Base-by-base conservation (phyloP, 106 monocot genomes). In the Phalaenopsis aphrodite region DNA sequence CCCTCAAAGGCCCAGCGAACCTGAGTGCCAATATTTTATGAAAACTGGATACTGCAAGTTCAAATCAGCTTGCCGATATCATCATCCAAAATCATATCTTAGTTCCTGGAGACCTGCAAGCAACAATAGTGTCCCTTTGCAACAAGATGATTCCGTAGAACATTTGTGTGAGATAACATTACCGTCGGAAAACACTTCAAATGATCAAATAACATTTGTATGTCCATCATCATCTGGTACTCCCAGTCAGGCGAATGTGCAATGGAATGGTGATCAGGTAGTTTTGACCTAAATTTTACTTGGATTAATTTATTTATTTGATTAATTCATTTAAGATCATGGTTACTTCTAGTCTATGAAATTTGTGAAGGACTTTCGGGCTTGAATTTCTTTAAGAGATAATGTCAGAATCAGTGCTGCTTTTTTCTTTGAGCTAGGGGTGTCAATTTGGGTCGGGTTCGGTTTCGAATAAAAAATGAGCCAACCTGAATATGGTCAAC, bases 181-280 rank as follows among this genome's bases (percentile, higher is more conserved):
- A 79, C 76, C 42, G 36, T 67, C 78, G 5, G 80, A 81, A 23
- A 79, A 48, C 55, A 19, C 79, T 56, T 37, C 80, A 56, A 85
- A 85, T 72, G 84, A 80, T 17, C 48, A 83, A 80, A 41, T 69
- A 67, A 58, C 81, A 42, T 89, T 77, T 77, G 4, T 82, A 36
- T 58, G 67, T 78, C 72, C 80, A 10, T 8, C 18, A 21, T 61
- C 18, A 61, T 61, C 61, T 61, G 5, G 21, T 61, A 21, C 21
- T 61, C 21, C 19, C 4, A 3, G 61, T 61, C 21, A 65, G 78
- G 43, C 77, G 24, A 74, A 77, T 75, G 55, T 55, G 69, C 79
- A 86, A 42, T 87, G 89, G 89, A 85, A 82, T 81, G 83, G 81
- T 0, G 86, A 85, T 79, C 90, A 88, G 89, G 91, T 91, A 65